Conservation (phyloP, 2,329 filamentous ascomycete species). For the Penicillium verrucosum region DNA sequence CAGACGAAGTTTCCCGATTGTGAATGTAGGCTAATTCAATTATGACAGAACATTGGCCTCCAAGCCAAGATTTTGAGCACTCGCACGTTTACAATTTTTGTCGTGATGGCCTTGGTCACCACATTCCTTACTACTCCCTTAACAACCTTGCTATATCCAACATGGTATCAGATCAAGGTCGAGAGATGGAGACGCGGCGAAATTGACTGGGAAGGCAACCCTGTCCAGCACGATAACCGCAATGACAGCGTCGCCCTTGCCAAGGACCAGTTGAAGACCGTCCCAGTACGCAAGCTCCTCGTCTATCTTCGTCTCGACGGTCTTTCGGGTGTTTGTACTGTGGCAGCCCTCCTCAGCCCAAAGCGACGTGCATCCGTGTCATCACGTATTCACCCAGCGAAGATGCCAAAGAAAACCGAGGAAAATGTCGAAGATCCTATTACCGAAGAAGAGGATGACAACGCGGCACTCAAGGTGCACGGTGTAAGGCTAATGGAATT, state of each 20-base stretch:
- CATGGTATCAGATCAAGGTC: constrained; percentile 71
- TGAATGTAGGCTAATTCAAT: neutral
- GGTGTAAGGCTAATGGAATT: constrained; percentile 83
- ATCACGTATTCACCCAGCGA: constrained; percentile 33
- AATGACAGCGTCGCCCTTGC: constrained; percentile 40
- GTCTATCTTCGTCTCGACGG: constrained; percentile 83
- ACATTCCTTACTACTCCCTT: constrained; percentile 81
- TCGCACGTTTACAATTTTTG: constrained; percentile 87
- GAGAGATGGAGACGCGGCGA: constrained; percentile 76
- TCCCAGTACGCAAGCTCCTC: constrained; percentile 62
- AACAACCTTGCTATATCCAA: constrained; percentile 69
- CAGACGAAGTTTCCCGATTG: neutral
- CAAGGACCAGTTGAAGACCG: constrained; percentile 50
- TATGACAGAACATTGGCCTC: constrained; percentile 67
- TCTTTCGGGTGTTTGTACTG: constrained; percentile 74
- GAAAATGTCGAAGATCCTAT: constrained; percentile 24
- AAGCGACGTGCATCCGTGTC: constrained; percentile 41
- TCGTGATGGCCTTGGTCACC: constrained; percentile 87
- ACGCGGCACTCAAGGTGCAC: constrained; percentile 64
- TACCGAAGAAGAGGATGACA: constrained; percentile 16
- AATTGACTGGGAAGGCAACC: constrained; percentile 79
- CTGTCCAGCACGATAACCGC: constrained; percentile 44
- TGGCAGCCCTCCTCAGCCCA: constrained; percentile 74
- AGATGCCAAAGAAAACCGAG: constrained; percentile 23
- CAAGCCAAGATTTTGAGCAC: constrained; percentile 77